Evolutionary conservation across 202 grass and related monocot species (phyloP), one percentile per base, ranked within the genome.

Genomic region (Digitaria exilis): DNA sequence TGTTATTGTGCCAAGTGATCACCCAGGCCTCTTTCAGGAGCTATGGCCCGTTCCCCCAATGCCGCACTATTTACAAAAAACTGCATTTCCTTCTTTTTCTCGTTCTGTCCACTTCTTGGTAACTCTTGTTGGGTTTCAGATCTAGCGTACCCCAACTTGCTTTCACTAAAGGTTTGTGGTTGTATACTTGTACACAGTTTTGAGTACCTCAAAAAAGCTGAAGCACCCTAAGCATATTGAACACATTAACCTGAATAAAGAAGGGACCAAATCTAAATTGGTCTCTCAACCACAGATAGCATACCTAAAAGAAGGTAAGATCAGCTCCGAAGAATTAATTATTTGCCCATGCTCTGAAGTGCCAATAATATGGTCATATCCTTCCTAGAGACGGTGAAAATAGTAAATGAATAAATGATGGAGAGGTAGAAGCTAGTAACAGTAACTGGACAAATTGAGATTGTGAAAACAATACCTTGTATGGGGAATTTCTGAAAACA

Each of bases 301-400:
- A 61, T 94, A 95, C 92, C 87, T 91, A 80, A 98, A 97, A 70
- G 68, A 82, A 86, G 93, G 93, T 71, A 96, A 89, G 54, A 58
- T 69, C 82, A 98, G 91, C 85, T 98, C 93, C 25, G 93, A 96
- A 85, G 96, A 98, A 85, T 62, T 89, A 79, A 98, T 82, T 57
- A 79, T 88, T 74, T 88, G 65, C 18, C 96, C 96, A 85, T 95
- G 93, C 89, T 98, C 93, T 45, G 96, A 98, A 80, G 96, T 96
- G 52, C 96, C 96, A 57, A 98, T 96, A 54, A 98, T 88, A 87
- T 96, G 87, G 88, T 98, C 91, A 49, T 98, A 98, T 92, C 86
- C 89, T 78, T 88, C 87, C 96, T 98, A 90, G 6, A 79, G 65
- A 73, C 64, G 49, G 16, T 62, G 72, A 85, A 81, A 86, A 64